These are phyloP conservation scores for Medicago ruthenica DNA, from an alignment of 306 rosid genomes.

Conservation along the genomic window DNA sequence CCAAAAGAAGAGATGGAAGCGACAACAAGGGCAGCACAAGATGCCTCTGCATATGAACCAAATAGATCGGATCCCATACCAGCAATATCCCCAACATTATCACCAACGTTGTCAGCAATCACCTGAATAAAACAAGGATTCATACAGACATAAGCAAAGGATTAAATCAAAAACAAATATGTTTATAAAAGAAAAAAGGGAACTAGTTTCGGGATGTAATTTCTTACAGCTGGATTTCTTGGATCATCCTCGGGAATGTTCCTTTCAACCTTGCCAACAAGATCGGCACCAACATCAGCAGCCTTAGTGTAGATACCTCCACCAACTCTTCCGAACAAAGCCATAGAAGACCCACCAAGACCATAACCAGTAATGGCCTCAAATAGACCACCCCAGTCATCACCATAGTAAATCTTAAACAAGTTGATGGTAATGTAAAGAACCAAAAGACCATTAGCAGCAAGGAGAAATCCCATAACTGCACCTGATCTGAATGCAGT, in stretches of 20 bases:
- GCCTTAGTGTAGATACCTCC: constrained; percentile 99
- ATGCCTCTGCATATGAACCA: constrained; percentile 97
- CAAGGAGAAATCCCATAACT: constrained; percentile 95
- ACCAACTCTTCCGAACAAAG: constrained; percentile 96
- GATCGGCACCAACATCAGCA: constrained; percentile 99
- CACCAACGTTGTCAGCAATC: constrained; percentile 97
- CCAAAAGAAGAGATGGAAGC: constrained; percentile 99
- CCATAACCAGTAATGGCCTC: constrained; percentile 99
- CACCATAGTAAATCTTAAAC: constrained; percentile 91
- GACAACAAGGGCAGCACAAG: constrained; percentile 98
- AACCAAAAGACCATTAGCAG: constrained; percentile 94
- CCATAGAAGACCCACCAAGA: constrained; percentile 99
- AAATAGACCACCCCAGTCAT: constrained; percentile 94
- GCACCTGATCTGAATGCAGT: constrained; percentile 95
- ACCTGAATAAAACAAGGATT: constrained; percentile 58
- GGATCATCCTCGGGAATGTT: constrained; percentile 98
- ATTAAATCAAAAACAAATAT: not conserved
- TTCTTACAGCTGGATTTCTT: constrained; percentile 96
- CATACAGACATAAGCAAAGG: not conserved
- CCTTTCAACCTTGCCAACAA: constrained; percentile 93
- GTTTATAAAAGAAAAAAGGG: not conserved
- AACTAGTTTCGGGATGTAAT: not conserved
- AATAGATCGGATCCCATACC: constrained; percentile 99
- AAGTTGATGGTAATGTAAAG: constrained; percentile 76
- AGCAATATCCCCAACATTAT: constrained; percentile 98